Percentiles rank a stretch among this genome's conserved stretches.
Evolutionary conservation across 2,329 filamentous ascomycete genomes (phyloP).

Genomic region (Didymosphaeria variabile): DNA sequence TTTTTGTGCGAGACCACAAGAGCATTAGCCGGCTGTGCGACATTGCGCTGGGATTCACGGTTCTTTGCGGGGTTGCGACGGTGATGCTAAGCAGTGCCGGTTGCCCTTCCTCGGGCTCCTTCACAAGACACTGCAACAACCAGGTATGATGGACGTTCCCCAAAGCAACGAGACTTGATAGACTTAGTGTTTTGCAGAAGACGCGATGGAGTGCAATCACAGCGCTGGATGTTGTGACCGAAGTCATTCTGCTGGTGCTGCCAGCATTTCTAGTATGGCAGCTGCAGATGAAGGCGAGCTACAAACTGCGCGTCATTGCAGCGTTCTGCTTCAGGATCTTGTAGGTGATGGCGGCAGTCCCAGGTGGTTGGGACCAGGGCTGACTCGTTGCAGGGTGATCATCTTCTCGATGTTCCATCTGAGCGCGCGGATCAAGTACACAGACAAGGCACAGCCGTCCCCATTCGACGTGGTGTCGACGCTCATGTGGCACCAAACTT

Average conservation of each 20-base stretch:
- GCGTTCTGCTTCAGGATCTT: conserved; percentile 29
- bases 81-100: conserved; percentile 20
- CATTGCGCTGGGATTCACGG: conserved; percentile 19
- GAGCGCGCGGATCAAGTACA: conserved; percentile 18
- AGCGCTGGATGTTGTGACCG: conserved; percentile 22
- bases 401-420: conserved; percentile 25
- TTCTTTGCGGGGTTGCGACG: conserved; percentile 21
- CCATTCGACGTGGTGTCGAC: conserved; percentile 10
- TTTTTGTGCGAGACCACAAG: conserved; percentile 25
- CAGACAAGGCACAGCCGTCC: background rate
- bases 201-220: conserved; percentile 20
- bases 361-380: background rate
- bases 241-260: conserved; percentile 20
- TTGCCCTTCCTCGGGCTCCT: conserved; percentile 18
- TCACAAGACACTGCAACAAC: conserved; percentile 16
- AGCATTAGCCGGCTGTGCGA: conserved; percentile 20
- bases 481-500: conserved; percentile 21
- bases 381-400: conserved; percentile 18
- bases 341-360: conserved; percentile 10
- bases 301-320: conserved; percentile 28
- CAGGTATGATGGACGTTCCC: conserved; percentile 5
- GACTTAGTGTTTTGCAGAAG: conserved; percentile 13
- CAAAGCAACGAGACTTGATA: background rate
- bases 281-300: conserved; percentile 26
- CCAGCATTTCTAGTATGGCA: conserved; percentile 27